Base-by-base conservation (phyloP, 164 flowering plant species). In the Stephania cephalantha region DNA sequence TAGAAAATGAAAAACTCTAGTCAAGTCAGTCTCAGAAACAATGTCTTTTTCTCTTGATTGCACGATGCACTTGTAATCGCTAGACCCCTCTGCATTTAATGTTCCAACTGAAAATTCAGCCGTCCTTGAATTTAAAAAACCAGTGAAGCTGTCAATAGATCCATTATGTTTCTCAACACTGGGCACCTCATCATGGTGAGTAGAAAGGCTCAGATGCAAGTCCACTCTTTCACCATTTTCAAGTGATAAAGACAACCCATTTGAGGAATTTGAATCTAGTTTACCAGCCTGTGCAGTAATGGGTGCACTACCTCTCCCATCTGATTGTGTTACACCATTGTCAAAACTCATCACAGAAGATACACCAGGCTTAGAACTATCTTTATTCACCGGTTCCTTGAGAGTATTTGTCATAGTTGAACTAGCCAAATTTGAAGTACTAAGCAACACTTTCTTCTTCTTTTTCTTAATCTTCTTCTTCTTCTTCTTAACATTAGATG, bases 381-480 rank as follows among this genome's bases (percentile, higher is more conserved):
- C 77, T 72, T 74, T 35, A 50, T 68, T 72, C 9, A 70, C 48
- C 72, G 68, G 53, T 73, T 69, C 77, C 31, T 82, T 76, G 42
- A n/a, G 50, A 22, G 64, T 22, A 69, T 76, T 74, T 61, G 13
- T 29, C 10, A 8, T 18, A 11, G 45, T 76, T 50, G 79, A 75
- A 73, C 45, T 78, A 17, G 78, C 61, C n/a, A 22, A 25, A 65
- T 58, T 55, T 31, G 69, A 70, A 72, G 30, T 71, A 30, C 44
- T 71, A 17, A n/a, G 9, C 31, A 73, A 13, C 69, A 63, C 29
- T 46, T 73, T 84, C 79, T 79, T 84, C 69, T 71, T 50, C 53
- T 78, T 86, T 50, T 77, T 83, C 68, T 77, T 85, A 64, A 73
- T 82, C 64, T 50, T 71, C 64, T 73, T 84, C 78, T 81, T 84